Base-by-base conservation (phyloP, 495 filamentous ascomycete genomes). In the Eremomyces bilateralis region DNA sequence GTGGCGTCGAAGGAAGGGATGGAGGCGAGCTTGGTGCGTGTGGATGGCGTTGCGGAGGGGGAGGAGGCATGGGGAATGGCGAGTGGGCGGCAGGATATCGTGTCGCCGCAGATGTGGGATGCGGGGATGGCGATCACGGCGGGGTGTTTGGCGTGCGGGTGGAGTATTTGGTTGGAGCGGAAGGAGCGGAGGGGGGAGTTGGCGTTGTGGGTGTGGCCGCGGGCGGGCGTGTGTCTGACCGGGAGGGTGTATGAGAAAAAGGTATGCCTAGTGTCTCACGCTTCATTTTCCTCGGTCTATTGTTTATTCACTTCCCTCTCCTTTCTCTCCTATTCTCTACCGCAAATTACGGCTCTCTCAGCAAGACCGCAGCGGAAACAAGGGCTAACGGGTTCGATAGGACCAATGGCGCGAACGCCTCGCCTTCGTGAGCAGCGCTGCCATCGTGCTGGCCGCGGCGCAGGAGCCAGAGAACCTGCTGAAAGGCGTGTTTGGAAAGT, bases 151-250 rank as follows among this genome's bases (percentile, higher is more conserved):
- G 52, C 83, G 29, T 91, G 84, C 46, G 84, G 84, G 2, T 81
- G 76, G 76, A 85, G 80, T 52, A 69, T 85, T 34, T 52, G 91
- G 36, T 48, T 82, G 22, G 84, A 93, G 56, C 65, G 66, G 20
- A 53, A 62, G 17, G 60, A 60, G 31, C 64, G 76, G 43, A 61
- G 81, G 33, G 73, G 77, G 48, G 84, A 93, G 41, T 58, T 92
- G 44, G 71, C 72, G 19, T 59, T 90, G 30, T 94, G 91, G 57
- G 81, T 94, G 40, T 73, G 74, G 37, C 84, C 84, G 1, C 61
- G 81, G 36, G 84, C 84, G 25, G 60, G 76, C 43, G 81, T 78
- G 13, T 78, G 73, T 16, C 49, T 83, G 33, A 53, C 91, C 17
- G 83, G 84, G 28, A 60, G 84, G 41, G 57, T 64, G 27, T 93